Percentiles rank a stretch among this genome's conserved stretches.
Conservation (phyloP, 176 grass and related monocot species). For the Saccharum spontaneum region DNA sequence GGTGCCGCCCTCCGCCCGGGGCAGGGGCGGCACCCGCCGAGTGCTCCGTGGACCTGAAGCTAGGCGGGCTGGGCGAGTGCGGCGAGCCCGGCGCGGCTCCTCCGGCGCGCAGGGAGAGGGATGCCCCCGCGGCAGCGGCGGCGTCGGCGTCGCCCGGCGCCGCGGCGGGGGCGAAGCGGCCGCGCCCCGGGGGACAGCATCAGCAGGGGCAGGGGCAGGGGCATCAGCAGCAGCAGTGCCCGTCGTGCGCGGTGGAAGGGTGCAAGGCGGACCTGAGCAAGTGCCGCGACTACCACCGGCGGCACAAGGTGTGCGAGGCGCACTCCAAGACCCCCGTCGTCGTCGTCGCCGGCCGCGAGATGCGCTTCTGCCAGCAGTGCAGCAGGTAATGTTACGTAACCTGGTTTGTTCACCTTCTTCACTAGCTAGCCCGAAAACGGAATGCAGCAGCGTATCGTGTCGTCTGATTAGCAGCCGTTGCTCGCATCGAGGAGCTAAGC, state of each 20-base stretch:
- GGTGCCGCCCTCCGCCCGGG: conserved; percentile 3
- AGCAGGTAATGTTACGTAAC: conserved; percentile 60
- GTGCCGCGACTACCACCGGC: conserved; percentile 87
- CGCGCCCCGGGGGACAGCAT: conserved; percentile 21
- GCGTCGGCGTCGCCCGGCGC: background rate
- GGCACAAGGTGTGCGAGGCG: conserved; percentile 82
- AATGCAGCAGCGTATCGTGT: background rate
- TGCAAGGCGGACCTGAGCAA: conserved; percentile 84
- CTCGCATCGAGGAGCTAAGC: too few species aligned
- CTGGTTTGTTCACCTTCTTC: background rate
- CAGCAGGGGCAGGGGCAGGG: background rate
- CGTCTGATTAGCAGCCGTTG: too few species aligned
- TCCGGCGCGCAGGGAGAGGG: background rate
- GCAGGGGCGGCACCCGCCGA: background rate
- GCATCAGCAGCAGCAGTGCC: conserved; percentile 22
- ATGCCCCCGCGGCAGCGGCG: background rate
- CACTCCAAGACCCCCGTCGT: conserved; percentile 86
- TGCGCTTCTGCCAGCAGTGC: conserved; percentile 97
- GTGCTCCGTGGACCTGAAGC: conserved; percentile 89
- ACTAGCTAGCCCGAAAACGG: too few species aligned
- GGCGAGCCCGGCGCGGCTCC: conserved; percentile 26
- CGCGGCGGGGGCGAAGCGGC: conserved; percentile 33
- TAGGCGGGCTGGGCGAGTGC: conserved; percentile 56
- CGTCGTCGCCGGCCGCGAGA: conserved; percentile 67
- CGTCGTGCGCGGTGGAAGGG: conserved; percentile 78